Percentiles rank a stretch among this genome's conserved stretches.
phyloP scores from a whole-genome alignment of 1,284 basidiomycete genomes.

The Chalciporus sp. region DNA sequence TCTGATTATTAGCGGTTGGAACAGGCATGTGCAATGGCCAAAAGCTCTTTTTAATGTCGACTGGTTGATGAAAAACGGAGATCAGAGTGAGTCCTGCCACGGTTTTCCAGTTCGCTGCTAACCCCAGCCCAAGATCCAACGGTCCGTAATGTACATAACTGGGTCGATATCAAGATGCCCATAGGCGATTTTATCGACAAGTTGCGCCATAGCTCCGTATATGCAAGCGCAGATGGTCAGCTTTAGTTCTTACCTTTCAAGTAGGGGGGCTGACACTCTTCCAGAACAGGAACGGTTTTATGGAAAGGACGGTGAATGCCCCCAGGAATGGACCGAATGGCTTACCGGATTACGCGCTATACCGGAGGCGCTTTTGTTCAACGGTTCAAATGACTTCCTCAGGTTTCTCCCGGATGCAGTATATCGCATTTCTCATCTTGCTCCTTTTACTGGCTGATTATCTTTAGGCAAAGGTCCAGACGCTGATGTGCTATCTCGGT shows the following conservation, averaged over 20 bases:
- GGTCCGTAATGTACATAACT: slow-evolving; percentile 56
- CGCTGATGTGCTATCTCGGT: slow-evolving; percentile 79
- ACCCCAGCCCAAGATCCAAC: slow-evolving; percentile 43
- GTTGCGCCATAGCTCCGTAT: slow-evolving; percentile 38
- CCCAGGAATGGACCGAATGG: slow-evolving; percentile 62
- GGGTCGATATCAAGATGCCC: slow-evolving; percentile 47
- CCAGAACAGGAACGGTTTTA: slow-evolving; percentile 65
- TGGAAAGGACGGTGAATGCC: slow-evolving; percentile 74
- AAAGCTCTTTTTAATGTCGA: slow-evolving; percentile 53
- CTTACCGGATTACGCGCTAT: slow-evolving; percentile 47
- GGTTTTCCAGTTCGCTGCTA: not conserved
- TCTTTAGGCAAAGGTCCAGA: slow-evolving; percentile 59
- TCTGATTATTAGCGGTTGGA: slow-evolving; percentile 61
- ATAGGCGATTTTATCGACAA: slow-evolving; percentile 48
- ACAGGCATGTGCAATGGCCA: slow-evolving; percentile 56
- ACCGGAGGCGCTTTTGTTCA: slow-evolving; percentile 51
- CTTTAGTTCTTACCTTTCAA: not conserved
- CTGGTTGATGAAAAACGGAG: slow-evolving; percentile 46
- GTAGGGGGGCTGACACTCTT: not conserved
- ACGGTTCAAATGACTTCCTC: slow-evolving; percentile 56
- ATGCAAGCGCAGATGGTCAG: slow-evolving; percentile 43
- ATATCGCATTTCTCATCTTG: slow-evolving; percentile 17
- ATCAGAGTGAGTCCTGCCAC: slow-evolving; percentile 34
- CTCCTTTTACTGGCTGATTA: slow-evolving; percentile 9
- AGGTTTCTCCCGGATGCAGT: slow-evolving; percentile 52